A percentile compares a stretch with the other conserved stretches of the same genome.
phyloP scores from a whole-genome alignment of 495 filamentous ascomycete genomes.

The Delitschia confertaspora region DNA sequence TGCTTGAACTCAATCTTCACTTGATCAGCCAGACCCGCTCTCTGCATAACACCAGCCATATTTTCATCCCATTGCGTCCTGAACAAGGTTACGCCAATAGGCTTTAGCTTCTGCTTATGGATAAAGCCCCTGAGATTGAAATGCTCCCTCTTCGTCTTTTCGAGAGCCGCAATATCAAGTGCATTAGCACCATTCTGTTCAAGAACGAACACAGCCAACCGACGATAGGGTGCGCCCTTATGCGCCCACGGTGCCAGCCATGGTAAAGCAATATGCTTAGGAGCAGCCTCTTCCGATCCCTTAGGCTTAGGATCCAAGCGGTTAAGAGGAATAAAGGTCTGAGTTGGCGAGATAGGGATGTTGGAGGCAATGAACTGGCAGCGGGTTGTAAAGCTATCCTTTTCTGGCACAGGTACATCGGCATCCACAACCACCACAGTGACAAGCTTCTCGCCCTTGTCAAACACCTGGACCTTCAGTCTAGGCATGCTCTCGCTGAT shows the following conservation, averaged over 20 bases:
- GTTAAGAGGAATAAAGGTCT: conserved; percentile 45
- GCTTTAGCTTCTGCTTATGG: conserved; percentile 54
- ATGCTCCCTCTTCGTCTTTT: conserved; percentile 47
- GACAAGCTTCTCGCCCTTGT: conserved; percentile 68
- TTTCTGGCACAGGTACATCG: conserved; percentile 74
- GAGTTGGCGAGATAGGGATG: conserved; percentile 49
- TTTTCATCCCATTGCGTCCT: conserved; percentile 80
- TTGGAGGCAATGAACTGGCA: conserved; percentile 79
- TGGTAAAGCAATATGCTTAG: conserved; percentile 45
- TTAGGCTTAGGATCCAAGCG: conserved; percentile 48
- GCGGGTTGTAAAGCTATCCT: conserved; percentile 67
- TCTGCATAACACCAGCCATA: conserved; percentile 75
- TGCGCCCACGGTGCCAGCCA: conserved; percentile 83
- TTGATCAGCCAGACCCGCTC: conserved; percentile 61
- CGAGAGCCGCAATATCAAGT: conserved; percentile 55
- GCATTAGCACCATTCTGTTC: conserved; percentile 57
- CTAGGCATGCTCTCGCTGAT: conserved; percentile 61
- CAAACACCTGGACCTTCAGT: conserved; percentile 75
- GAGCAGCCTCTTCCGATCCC: conserved; percentile 28
- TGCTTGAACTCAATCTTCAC: conserved; percentile 74
- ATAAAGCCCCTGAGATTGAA: conserved; percentile 67
- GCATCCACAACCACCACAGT: conserved; percentile 79
- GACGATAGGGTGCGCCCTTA: conserved; percentile 86
- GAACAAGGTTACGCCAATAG: conserved; percentile 81
- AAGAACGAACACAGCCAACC: conserved; percentile 71